Evolutionary conservation across 352 stramenopile genomes (phyloP).

Genomic region (Phytophthora brassicae): DNA sequence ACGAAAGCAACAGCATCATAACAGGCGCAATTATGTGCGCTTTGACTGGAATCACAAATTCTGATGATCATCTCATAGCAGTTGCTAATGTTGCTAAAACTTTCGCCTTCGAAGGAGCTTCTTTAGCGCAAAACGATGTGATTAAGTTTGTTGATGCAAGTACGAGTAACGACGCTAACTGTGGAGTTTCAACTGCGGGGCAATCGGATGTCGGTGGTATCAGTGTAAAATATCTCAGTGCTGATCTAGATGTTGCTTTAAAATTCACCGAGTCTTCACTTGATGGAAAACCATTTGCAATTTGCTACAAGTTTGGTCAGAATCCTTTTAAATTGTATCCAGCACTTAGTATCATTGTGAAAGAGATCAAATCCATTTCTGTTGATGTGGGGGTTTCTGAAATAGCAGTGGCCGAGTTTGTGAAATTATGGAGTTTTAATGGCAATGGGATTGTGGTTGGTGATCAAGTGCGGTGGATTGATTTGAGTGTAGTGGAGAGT

Average conservation of each 20-base stretch:
- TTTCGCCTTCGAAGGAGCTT: slow-evolving; percentile 52
- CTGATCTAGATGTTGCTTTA: slow-evolving; percentile 23
- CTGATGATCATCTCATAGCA: slow-evolving; percentile 48
- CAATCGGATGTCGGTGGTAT: slow-evolving; percentile 59
- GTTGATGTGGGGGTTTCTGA: slow-evolving; percentile 32
- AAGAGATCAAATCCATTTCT: slow-evolving; percentile 42
- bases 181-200: slow-evolving; percentile 34
- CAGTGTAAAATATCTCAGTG: slow-evolving; percentile 28
- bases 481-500: slow-evolving; percentile 36
- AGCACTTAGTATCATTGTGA: slow-evolving; percentile 49
- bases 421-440: slow-evolving; percentile 54
- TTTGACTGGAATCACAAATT: slow-evolving; percentile 41
- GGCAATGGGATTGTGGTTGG: slow-evolving; percentile 41
- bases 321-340: slow-evolving; percentile 73
- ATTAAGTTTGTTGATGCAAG: slow-evolving; percentile 68
- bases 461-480: slow-evolving; percentile 64
- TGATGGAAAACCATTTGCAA: slow-evolving; percentile 37
- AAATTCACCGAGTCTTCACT: slow-evolving; percentile 52
- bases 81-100: slow-evolving; percentile 50
- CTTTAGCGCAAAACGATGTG: slow-evolving; percentile 40
- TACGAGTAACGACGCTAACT: slow-evolving; percentile 60
- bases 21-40: slow-evolving; percentile 41
- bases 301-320: slow-evolving; percentile 74
- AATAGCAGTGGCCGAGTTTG: slow-evolving; percentile 51
- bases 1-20: slow-evolving; percentile 34